Percentiles rank a stretch among this genome's conserved stretches.
Conservation (phyloP, 1,139 yeast species). For the Hemisphaericaspora subhashii region DNA sequence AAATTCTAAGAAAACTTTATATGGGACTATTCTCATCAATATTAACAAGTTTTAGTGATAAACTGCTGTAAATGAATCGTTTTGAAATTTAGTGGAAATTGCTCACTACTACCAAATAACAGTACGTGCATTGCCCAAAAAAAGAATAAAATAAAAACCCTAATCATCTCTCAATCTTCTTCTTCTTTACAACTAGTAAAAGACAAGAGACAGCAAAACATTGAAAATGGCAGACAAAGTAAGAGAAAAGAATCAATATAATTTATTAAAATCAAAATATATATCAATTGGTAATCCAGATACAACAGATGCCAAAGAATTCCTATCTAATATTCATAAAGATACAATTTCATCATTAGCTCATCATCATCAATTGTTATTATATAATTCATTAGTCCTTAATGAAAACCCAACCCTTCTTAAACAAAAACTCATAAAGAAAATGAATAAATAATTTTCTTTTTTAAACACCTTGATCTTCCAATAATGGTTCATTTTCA, state of each 20-base stretch:
- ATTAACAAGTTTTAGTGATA: background rate
- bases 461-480: conserved; percentile 7
- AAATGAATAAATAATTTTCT: conserved; percentile 41
- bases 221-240: conserved; percentile 62
- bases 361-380: conserved; percentile 66
- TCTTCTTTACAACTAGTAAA: too few species aligned
- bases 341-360: conserved; percentile 74
- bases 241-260: conserved; percentile 63
- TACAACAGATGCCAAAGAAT: conserved; percentile 49
- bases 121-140: too few species aligned
- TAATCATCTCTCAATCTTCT: background rate
- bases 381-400: conserved; percentile 64
- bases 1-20: background rate
- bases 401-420: conserved; percentile 53
- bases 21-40: background rate
- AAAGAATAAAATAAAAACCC: background rate
- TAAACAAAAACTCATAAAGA: conserved; percentile 55
- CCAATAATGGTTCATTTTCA: conserved; percentile 30
- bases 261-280: conserved; percentile 60
- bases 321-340: conserved; percentile 55
- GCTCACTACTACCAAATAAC: too few species aligned
- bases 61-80: background rate
- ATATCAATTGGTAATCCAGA: conserved; percentile 73
- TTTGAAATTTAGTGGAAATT: too few species aligned
- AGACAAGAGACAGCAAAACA: background rate